Base-by-base conservation (phyloP, 495 filamentous ascomycete genomes). In the Annulohypoxylon moriforme region DNA sequence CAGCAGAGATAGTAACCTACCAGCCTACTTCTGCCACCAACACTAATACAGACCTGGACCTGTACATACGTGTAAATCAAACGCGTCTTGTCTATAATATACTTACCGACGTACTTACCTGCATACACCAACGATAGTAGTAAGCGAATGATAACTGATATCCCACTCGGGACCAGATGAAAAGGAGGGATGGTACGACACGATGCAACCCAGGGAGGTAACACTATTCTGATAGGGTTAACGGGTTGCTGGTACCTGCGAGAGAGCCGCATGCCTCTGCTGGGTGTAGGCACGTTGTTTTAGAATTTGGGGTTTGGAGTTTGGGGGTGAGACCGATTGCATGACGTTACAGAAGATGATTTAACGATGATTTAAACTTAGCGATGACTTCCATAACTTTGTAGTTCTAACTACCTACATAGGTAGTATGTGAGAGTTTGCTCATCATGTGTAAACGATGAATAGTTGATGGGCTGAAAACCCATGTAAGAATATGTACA, bases 241-340 rank as follows among this genome's bases (percentile, higher is more conserved):
- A 13, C 36, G 10, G 29, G 53, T 31, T 38, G n/a, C 42, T 16
- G 57, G 53, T 60, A 47, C 29, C 36, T 59, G 16, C 52, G 50
- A 67, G 33, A 14, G 69, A 72, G 69, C 69, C 64, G 64, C 64
- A 68, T 49, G 20, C 13, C 44, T 67, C 34, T 7, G 40, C 18
- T n/a, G n/a, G n/a, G n/a, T n/a, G n/a, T n/a, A n/a, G n/a, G 33
- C 25, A 34, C 40, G 53, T 59, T 59, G 9, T 11, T 24, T 60
- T 38, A 7, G 22, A 14, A n/a, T 52, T 24, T 47, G 44, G 44
- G 9, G 44, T 20, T 47, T 10, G 44, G 9, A 11, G 36, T 40
- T 50, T 24, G 44, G 38, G 38, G 47, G 38, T 42, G 27, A 49
- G 53, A 58, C 57, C 53, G 50, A 25, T 36, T 56, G 25, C 52